Conservation (phyloP, 164 flowering plant genomes). For the Dillenia suffruticosa region DNA sequence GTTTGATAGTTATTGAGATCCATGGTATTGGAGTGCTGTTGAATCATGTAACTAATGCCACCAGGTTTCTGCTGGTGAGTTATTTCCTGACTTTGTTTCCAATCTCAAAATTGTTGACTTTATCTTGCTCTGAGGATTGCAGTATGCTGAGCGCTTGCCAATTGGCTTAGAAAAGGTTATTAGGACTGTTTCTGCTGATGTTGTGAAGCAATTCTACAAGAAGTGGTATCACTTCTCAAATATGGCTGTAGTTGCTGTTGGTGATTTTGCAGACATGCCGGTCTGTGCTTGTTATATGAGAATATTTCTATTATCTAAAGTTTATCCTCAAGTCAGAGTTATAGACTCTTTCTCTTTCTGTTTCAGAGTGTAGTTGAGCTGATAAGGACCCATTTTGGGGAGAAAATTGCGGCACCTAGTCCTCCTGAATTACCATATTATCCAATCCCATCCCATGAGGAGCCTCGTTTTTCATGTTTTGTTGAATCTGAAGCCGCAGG, state of each 20-base stretch:
- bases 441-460: slow-evolving; percentile 70
- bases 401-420: slow-evolving; percentile 39
- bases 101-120: no score
- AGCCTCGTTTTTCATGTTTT: slow-evolving; percentile 86
- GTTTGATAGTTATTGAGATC: no score
- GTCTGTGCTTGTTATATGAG: slow-evolving; percentile 26
- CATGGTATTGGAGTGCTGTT: no score
- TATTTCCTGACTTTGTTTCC: no score
- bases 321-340: background rate
- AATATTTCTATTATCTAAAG: slow-evolving; percentile 3
- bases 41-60: no score
- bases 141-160: slow-evolving; percentile 95
- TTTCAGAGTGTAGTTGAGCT: slow-evolving; percentile 77
- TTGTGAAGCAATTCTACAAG: slow-evolving; percentile 65
- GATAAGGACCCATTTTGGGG: slow-evolving; percentile 73
- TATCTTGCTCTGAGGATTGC: slow-evolving; percentile 17
- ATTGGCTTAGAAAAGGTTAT: slow-evolving; percentile 92
- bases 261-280: slow-evolving; percentile 92
- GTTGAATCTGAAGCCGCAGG: slow-evolving; percentile 97
- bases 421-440: slow-evolving; percentile 52
- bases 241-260: slow-evolving; percentile 96
- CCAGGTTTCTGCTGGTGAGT: no score
- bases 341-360: slow-evolving; percentile 1
- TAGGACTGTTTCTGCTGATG: slow-evolving; percentile 68
- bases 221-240: slow-evolving; percentile 86